Evolutionary conservation across 1,284 basidiomycete genomes (phyloP).

Genomic region (Stereum hirsutum): DNA sequence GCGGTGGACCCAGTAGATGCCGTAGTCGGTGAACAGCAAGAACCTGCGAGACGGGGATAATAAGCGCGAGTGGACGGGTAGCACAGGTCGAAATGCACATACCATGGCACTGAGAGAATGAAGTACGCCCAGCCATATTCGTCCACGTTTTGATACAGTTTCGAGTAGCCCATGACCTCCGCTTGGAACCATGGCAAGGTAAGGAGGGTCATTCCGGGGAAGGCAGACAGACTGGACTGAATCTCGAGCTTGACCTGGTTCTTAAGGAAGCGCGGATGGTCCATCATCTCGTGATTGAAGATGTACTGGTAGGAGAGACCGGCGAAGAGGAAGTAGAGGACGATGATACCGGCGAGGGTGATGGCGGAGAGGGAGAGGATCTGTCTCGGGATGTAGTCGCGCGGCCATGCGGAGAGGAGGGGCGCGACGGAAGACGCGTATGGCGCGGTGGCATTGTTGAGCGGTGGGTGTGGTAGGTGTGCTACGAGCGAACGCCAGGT

Average conservation of each 20-base stretch:
- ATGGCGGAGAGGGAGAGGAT: conserved; percentile 65
- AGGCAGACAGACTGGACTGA: conserved; percentile 63
- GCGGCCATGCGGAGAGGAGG: conserved; percentile 62
- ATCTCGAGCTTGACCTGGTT: conserved; percentile 87
- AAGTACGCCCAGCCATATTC: conserved; percentile 68
- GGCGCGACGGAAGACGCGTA: conserved; percentile 18
- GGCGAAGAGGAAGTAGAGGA: conserved; percentile 86
- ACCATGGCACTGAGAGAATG: conserved; percentile 54
- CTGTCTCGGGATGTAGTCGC: conserved; percentile 77
- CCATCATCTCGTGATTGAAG: conserved; percentile 96
- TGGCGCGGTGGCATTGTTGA: conserved; percentile 19
- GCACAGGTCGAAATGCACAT: conserved; percentile 19
- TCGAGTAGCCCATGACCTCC: conserved; percentile 84
- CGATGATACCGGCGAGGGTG: conserved; percentile 74
- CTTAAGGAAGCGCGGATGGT: conserved; percentile 89
- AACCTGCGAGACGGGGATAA: conserved; percentile 45
- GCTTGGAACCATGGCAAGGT: conserved; percentile 93
- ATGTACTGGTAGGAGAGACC: conserved; percentile 77
- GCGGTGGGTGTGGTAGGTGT: conserved; percentile 47
- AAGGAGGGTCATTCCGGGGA: conserved; percentile 73
- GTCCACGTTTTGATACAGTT: conserved; percentile 69
- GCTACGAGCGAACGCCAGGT: conserved; percentile 48
- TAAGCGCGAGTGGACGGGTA: conserved; percentile 1
- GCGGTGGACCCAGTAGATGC: conserved; percentile 95
- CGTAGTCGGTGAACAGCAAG: conserved; percentile 86